Base-by-base conservation (phyloP, 2,329 filamentous ascomycete genomes). In the Orbilia blumenaviensis region DNA sequence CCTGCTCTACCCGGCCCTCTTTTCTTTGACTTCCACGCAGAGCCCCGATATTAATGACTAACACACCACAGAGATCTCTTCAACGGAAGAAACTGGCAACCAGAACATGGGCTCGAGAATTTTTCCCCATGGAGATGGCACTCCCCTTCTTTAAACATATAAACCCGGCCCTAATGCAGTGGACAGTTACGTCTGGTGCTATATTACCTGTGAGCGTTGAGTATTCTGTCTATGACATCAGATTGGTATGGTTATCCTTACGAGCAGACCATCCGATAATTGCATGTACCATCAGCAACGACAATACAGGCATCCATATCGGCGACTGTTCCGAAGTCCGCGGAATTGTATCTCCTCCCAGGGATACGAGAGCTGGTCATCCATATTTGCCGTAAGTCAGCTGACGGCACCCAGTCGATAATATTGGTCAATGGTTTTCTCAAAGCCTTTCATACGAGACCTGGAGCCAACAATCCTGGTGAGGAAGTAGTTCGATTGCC, bases 361-460 rank as follows among this genome's bases (percentile, higher is more conserved):
- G 34, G 62, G 1, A 50, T 14, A 16, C 21, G 25, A 8, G 66
- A 69, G 29, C 10, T 69, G 27, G 48, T 69, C 21, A 16, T 62
- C 12, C 42, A 16, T 1, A 9, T 62, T 12, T 56, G 54, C 6
- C 66, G 62, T 21, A 56, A 69, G 23, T 2, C 62, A 1, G 21
- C 16, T 10, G 66, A 69, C 41, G 66, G 66, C 2, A 23, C 60
- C 21, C 54, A 56, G 3, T 62, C 56, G 23, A 21, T 54, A n/a
- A 52, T 52, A 29, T 9, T 69, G 21, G 27, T 69, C 21, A 54
- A 69, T 29, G 32, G 27, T 9, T 29, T 69, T 21, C 42, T 69
- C n/a, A 54, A 69, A 18, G 4, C 16, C 9, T 56, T 69, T 16
- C 42, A 34, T 44, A 16, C 34, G 21, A 25, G 42, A 34, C 56